Conservation (phyloP, 495 filamentous ascomycete genomes). For the Talaromyces proteolyticus region DNA sequence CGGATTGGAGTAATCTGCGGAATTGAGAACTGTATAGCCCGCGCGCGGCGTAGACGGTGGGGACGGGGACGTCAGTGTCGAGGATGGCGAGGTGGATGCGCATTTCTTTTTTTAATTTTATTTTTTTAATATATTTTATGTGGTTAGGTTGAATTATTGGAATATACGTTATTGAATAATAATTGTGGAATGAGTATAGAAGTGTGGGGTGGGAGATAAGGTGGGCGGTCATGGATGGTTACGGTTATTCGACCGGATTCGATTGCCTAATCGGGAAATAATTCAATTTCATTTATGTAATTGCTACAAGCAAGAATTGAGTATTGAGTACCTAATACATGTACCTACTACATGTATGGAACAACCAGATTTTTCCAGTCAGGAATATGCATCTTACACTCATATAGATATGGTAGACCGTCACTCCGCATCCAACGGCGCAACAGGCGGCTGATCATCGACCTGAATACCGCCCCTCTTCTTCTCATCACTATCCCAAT, state of each 20-base stretch:
- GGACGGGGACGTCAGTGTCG: constrained; percentile 33
- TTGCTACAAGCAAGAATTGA: no score
- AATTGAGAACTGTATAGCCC: constrained; percentile 37
- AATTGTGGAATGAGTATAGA: neutral
- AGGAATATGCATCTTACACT: no score
- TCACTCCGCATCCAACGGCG: constrained; percentile 9
- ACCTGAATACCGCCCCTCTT: constrained; percentile 87
- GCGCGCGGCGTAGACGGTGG: constrained; percentile 24
- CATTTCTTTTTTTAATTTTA: neutral
- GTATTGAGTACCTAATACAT: no score
- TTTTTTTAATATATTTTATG: neutral
- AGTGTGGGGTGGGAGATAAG: neutral
- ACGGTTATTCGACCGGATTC: constrained; percentile 1
- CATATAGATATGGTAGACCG: no score
- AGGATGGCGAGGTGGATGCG: constrained; percentile 34
- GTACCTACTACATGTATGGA: no score
- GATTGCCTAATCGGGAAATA: constrained; percentile 2
- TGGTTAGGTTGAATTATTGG: no score
- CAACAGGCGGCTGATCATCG: constrained; percentile 62
- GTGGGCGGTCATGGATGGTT: neutral
- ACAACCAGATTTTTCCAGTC: no score
- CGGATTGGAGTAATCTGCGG: constrained; percentile 24
- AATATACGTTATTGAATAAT: no score
- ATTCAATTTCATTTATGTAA: no score
- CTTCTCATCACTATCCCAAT: constrained; percentile 72